Evolutionary conservation across 108 stramenopile species (phyloP), one percentile per base, ranked within the genome.

Genomic region (Cyclostephanos tholiformis): DNA sequence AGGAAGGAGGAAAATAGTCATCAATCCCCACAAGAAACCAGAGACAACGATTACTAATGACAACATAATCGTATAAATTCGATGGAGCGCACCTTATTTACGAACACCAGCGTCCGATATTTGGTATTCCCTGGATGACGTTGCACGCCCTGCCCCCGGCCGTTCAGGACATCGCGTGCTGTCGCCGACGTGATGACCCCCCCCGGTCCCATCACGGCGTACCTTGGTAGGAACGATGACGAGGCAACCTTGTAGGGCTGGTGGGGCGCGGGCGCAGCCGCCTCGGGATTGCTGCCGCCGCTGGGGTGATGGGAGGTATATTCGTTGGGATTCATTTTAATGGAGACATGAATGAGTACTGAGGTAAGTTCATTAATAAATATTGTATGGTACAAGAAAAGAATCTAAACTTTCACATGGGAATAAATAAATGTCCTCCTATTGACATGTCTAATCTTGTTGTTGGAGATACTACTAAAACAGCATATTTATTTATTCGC

Each of bases 141-240:
- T n/a, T 80, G 79, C 55, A 80, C 79, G 7, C 79, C 79, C 55
- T 74, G 72, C n/a, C 79, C 79, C 19, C 79, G 57, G 23, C 79
- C 79, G 30, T 80, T 80, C 44, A 80, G 43, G 2, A 80, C 79
- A 43, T 80, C 79, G 12, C 72, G 72, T 17, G 3, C 2, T 14
- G 44, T 46, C 16, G 44, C 44, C 6, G 19, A 27, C 13, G 68
- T 64, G 53, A 53, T 30, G 0, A 46, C 38, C 1, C 23, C 56
- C 22, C 43, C 27, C 32, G 48, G 56, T 36, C 35, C 55, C 46
- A 22, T 4, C 14, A 46, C 48, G 17, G 13, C 53, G 23, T 55
- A 27, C 53, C 22, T 8, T 1, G 53, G 53, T 23, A 22, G 7
- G 11, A 26, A 9, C 53, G 26, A 26, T 10, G 53, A 55, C 53